Evolutionary conservation across 1,284 basidiomycete species (phyloP).

Genomic region (Ustilago bromivora): DNA sequence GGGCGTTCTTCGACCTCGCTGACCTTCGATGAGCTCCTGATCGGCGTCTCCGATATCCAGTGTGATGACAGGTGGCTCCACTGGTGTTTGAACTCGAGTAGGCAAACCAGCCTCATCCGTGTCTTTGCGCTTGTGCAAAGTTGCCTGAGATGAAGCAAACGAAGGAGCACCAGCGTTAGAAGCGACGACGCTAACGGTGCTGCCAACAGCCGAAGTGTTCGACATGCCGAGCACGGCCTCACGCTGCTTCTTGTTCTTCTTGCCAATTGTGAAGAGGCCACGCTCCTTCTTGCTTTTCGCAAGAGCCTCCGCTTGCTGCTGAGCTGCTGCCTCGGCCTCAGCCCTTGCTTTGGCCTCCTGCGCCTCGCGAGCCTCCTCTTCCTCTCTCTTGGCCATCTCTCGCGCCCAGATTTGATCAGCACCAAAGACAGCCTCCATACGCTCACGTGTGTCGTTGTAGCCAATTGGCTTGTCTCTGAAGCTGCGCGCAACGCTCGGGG

Average conservation of each 20-base stretch:
- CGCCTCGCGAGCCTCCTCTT: constrained; percentile 54
- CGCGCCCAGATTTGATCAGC: constrained; percentile 51
- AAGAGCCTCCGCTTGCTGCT: constrained; percentile 20
- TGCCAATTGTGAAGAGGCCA: constrained; percentile 24
- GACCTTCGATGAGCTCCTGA: constrained; percentile 2
- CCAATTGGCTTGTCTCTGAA: constrained; percentile 62
- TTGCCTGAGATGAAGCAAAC: constrained; percentile 2
- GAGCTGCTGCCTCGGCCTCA: constrained; percentile 25
- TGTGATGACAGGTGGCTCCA: constrained; percentile 47
- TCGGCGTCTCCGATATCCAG: constrained; percentile 33
- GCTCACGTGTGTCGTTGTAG: constrained; percentile 64
- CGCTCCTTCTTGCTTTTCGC: constrained; percentile 42
- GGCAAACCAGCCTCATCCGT: constrained; percentile 6
- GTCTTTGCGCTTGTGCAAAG: constrained; percentile 13
- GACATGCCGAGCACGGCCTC: constrained; percentile 16
- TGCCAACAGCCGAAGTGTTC: constrained; percentile 21
- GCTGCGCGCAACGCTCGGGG: constrained; percentile 50
- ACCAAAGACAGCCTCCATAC: constrained; percentile 67
- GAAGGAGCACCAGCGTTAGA: constrained; percentile 18
- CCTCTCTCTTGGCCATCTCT: constrained; percentile 59
- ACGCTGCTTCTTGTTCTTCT: constrained; percentile 40
- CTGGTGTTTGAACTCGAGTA: constrained; percentile 28
- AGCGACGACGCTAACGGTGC: constrained; percentile 27
- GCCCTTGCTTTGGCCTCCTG: constrained; percentile 27
- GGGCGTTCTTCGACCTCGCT: constrained; percentile 17